Evolutionary conservation across 2,329 filamentous ascomycete genomes (phyloP).

Genomic region (Hypoxylon sp.): DNA sequence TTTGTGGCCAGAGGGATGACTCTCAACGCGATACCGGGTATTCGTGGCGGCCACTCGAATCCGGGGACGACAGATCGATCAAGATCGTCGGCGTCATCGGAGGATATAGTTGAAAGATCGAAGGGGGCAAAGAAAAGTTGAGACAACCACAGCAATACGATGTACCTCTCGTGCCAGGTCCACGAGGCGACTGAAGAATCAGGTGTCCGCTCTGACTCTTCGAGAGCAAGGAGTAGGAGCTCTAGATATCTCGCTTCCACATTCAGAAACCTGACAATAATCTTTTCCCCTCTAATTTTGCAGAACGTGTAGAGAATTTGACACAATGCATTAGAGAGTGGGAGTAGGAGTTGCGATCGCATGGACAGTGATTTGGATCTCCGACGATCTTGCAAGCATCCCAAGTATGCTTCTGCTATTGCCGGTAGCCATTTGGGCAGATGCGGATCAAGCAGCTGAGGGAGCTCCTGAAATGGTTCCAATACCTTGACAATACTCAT

Average conservation of each 20-base stretch:
- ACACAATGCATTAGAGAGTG: constrained; percentile 78
- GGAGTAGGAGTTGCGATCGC: constrained; percentile 59
- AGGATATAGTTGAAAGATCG: constrained; percentile 87
- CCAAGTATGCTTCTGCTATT: constrained; percentile 80
- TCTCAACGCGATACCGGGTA: constrained; percentile 77
- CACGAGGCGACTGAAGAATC: constrained; percentile 54
- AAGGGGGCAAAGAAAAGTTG: constrained; percentile 89
- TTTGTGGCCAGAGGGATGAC: constrained; percentile 77
- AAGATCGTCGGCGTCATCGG: constrained; percentile 62
- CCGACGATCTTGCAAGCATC: constrained; percentile 66
- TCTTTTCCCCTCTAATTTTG: constrained; percentile 93
- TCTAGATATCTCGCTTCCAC: constrained; percentile 91
- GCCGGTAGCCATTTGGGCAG: constrained; percentile 79
- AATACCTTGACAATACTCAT: constrained; percentile 63
- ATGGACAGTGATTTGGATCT: constrained; percentile 55
- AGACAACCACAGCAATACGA: constrained; percentile 88
- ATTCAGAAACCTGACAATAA: constrained; percentile 89
- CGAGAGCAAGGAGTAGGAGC: constrained; percentile 79
- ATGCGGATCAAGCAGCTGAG: constrained; percentile 89
- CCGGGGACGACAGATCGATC: constrained; percentile 58
- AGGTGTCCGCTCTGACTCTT: constrained; percentile 63
- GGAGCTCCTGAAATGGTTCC: constrained; percentile 94
- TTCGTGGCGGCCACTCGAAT: constrained; percentile 66
- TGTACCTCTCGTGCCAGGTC: constrained; percentile 89
- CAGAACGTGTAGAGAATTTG: constrained; percentile 88